Base-by-base conservation (phyloP, 495 filamentous ascomycete genomes). In the Hypoxylon fuscum region DNA sequence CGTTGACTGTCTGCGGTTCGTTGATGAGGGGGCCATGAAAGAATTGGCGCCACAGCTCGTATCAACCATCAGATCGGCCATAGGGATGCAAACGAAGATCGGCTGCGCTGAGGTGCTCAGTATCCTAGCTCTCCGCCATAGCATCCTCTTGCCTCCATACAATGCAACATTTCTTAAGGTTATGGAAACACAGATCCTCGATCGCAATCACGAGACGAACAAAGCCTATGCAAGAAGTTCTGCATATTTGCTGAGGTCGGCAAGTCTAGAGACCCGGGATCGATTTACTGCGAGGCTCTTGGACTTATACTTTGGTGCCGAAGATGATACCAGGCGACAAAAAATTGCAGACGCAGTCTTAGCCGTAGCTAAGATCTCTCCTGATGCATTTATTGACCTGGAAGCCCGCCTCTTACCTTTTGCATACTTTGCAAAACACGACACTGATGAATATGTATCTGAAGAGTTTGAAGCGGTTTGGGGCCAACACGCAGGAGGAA, bases 1-100 rank as follows among this genome's bases (percentile, higher is more conserved):
- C 65, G 92, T 97, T 55, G 84, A 92, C 66, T 92, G 91, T 72
- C 78, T 98, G 23, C 91, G 97, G 62, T 85, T 87, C n/a, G 77
- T 96, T 5, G 92, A 98, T 69, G 87, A 86, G 3, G 72, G 74
- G 11, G 87, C 88, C 22, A 92, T 97, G 83, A 79, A 81, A 60
- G 80, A 87, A 18, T 77, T 97, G n/a, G 82, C 89, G 8, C 84
- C 85, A 10, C 81, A 75, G 15, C 80, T 98, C 0, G 86, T 92
- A 66, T 85, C 84, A 32, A 87, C 90, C 2, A 89, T 97, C 70
- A 93, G 93, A 62, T 85, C 88, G 15, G 90, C 91, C 2, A 83
- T 98, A 40, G 94, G 92, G 2, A 87, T 97, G 71, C 94, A 94
- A 7, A 93, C 91, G 2, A 97, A 97, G 77, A 87, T 97, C 45